Evolutionary conservation across 208 protist species (phyloP), one percentile per base, ranked within the genome.

Genomic region (Trypanosoma platydactyli): DNA sequence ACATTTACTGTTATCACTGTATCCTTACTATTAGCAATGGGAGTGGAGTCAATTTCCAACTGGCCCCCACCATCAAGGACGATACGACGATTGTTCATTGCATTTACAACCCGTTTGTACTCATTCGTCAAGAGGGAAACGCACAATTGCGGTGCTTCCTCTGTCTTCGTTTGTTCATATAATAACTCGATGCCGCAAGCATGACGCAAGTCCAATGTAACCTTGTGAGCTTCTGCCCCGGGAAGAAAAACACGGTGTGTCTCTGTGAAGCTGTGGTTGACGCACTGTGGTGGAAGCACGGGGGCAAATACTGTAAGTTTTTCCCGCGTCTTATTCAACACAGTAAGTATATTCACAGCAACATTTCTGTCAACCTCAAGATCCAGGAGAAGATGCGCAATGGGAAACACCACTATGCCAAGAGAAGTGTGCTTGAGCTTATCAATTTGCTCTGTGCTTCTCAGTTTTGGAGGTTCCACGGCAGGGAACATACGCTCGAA

Each of bases 391-490:
- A 86, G 85, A 71, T 95, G 90, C 12, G 76, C 79, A 38, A 92
- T 81, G 16, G 90, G 87, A 57, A 88, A 93, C 20, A 91, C 64
- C 6, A 92, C 83, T n/a, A 86, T 74, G 3, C 90, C 90, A 62
- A 95, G 68, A 12, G 78, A 79, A 15, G 90, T 94, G 6, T 79
- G 78, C 53, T 86, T 83, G 11, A 94, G 69, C 35, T 81, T 54
- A 46, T 84, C 76, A 18, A 75, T 45, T 30, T 63, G 27, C 18
- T 66, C 61, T 11, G 11, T 3, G 45, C 16, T 50, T 25, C 51
- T 15, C 35, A 15, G n/a, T 11, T 63, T 66, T n/a, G 20, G 42
- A 29, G 33, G 11, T 9, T 49, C 55, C 15, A 64, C 40, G 5
- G 55, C 27, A 22, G 77, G 50, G 48, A 73, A 84, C 13, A 73